A percentile compares a stretch with the other conserved stretches of the same genome.
phyloP scores from a whole-genome alignment of 2,329 filamentous ascomycete species.

The Xylogone sp. region DNA sequence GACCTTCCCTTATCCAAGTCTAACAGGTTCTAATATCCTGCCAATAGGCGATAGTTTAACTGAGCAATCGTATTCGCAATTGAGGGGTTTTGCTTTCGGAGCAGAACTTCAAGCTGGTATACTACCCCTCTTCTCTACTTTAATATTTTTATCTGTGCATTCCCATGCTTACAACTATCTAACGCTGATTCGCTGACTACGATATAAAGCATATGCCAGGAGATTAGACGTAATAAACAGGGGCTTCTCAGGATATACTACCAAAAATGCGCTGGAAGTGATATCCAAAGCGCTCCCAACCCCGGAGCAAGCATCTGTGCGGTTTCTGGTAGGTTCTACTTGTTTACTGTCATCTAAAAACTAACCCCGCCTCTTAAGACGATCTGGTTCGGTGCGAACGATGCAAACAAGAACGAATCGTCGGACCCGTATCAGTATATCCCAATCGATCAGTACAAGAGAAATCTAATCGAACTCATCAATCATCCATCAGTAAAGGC shows the following conservation, averaged over 20 bases:
- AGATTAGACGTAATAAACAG: constrained; percentile 21
- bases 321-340: constrained; percentile 13
- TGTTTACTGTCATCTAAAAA: background rate
- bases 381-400: constrained; percentile 86
- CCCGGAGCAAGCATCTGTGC: constrained; percentile 15
- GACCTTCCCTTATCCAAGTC: background rate
- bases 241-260: constrained; percentile 19
- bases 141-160: background rate
- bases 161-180: background rate
- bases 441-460: constrained; percentile 66
- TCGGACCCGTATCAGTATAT: constrained; percentile 67
- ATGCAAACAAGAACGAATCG: constrained; percentile 62
- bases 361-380: constrained; percentile 12
- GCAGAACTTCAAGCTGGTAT: constrained; percentile 20
- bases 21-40: background rate
- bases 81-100: constrained; percentile 17
- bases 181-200: background rate
- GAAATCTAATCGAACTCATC: constrained; percentile 68
- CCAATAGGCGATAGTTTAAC: constrained; percentile 22
- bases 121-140: constrained; percentile 1
- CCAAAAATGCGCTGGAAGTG: constrained; percentile 16
- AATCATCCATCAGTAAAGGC: constrained; percentile 64
- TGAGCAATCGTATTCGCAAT: constrained; percentile 15
- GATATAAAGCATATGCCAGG: constrained; percentile 14
- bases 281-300: constrained; percentile 14